These are phyloP conservation scores for Paracoccidioides brasiliensis DNA, from an alignment of 2,329 filamentous ascomycete genomes.

Conservation along the genomic window DNA sequence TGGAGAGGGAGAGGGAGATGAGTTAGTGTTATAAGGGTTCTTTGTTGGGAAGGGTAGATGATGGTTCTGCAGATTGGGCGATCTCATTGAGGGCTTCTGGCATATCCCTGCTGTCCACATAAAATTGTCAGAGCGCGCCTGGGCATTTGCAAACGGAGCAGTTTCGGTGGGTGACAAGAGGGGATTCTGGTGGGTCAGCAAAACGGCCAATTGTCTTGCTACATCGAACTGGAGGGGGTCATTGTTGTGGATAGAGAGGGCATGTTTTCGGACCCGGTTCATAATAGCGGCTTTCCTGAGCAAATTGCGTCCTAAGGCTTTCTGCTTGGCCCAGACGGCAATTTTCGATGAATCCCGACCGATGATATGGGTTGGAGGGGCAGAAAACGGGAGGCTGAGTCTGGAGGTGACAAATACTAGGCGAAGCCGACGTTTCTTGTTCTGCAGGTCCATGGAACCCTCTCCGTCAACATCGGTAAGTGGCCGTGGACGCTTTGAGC, in stretches of 20 bases:
- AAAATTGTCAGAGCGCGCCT: background rate
- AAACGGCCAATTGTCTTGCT: slow-evolving; percentile 11
- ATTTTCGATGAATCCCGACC: slow-evolving; percentile 38
- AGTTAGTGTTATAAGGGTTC: slow-evolving; percentile 2
- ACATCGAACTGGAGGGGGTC: slow-evolving; percentile 13
- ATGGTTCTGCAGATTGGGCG: background rate
- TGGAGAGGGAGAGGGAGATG: slow-evolving; percentile 1
- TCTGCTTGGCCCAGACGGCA: slow-evolving; percentile 33
- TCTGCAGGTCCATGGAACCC: slow-evolving; percentile 38
- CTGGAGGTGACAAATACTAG: slow-evolving; percentile 51
- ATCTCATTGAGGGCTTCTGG: background rate
- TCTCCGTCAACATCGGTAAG: slow-evolving; percentile 45
- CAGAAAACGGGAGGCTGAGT: slow-evolving; percentile 55
- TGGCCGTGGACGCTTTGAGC: slow-evolving; percentile 36
- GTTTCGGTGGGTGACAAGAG: background rate
- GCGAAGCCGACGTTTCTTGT: slow-evolving; percentile 55
- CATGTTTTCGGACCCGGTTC: slow-evolving; percentile 25
- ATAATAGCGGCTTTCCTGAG: slow-evolving; percentile 33
- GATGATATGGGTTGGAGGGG: slow-evolving; percentile 56
- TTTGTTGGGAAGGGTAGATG: background rate
- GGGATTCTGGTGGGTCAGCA: background rate
- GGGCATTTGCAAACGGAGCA: background rate
- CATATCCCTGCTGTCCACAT: background rate
- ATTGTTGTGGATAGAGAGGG: slow-evolving; percentile 6
- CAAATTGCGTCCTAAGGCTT: slow-evolving; percentile 22